Evolutionary conservation across 164 flowering plant genomes (phyloP), one percentile per base, ranked within the genome.

Genomic region (Malania oleifera): DNA sequence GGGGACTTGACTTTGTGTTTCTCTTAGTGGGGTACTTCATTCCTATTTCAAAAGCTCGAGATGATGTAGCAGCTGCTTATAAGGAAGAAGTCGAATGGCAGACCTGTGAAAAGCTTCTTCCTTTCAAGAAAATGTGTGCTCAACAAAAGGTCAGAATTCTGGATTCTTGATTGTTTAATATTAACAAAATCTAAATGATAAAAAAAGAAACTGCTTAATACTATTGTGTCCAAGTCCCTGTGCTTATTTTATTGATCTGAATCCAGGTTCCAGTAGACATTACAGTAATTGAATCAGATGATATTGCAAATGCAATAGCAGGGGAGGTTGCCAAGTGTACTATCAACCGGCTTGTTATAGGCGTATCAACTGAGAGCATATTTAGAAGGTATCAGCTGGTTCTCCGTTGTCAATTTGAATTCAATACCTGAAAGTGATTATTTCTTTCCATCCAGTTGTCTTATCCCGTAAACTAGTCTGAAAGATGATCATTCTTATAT

Each of bases 1-100:
- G 28, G 44, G 20, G 31, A 29, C 54, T 11, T 52, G 15, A 6
- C 10, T 11, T 50, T 61, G 46, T 49, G 61, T 43, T 17, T 6
- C 23, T 70, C 71, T 13, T 68, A 87, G 93, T 91, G 89, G 97
- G 97, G 56, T 83, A 80, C 63, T 73, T 37, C 12, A 59, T 87
- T 66, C 91, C 86, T 24, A 38, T 88, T 47, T 69, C 89, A 56
- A 76, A 78, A 78, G 95, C 81, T 24, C 77, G 92, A 48, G 87
- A 83, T 26, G 95, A 91, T 35, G 79, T 85, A 53, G 88, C 71
- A 27, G 61, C 60, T 57, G 90, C 88, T 35, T 91, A 80, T 57
- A 80, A 48, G 65, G 73, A 73, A 52, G 98, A 87, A 64, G 34
- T 80, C 52, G 83, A 83, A 57, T 80, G 83, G 83, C 73, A 73